Conservation (phyloP, 2,329 filamentous ascomycete genomes). For the Venturia carpophila region DNA sequence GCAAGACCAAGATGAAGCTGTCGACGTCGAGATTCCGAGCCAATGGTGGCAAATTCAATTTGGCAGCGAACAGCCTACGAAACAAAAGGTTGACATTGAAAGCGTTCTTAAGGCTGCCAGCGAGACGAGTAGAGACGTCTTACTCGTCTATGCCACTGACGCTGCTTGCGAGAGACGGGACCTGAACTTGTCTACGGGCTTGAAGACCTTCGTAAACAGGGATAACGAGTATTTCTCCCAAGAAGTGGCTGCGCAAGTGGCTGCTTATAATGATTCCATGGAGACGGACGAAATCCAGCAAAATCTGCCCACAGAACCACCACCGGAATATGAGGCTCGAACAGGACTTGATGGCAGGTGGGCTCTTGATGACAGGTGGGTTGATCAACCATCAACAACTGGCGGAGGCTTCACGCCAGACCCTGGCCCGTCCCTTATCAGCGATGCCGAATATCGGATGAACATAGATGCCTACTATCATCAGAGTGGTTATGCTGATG, state of each 20-base stretch:
- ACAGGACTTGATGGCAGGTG: background rate
- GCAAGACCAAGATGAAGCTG: constrained; percentile 17
- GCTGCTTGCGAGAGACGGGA: constrained; percentile 21
- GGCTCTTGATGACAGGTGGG: background rate
- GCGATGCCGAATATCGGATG: constrained; percentile 22
- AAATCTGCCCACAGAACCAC: background rate
- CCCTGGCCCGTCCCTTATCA: constrained; percentile 30
- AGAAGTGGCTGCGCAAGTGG: background rate
- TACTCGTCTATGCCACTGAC: constrained; percentile 54
- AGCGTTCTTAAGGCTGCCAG: constrained; percentile 49
- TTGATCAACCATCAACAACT: too few relatives aligned
- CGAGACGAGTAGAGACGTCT: constrained; percentile 43
- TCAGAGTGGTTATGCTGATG: background rate
- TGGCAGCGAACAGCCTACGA: constrained; percentile 22
- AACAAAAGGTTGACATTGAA: constrained; percentile 22
- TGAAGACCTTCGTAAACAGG: background rate
- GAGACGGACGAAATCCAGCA: background rate
- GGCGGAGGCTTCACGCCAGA: background rate
- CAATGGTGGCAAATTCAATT: constrained; percentile 34
- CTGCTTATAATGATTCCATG: background rate
- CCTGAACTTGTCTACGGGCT: background rate
- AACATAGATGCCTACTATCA: background rate
- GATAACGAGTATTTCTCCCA: constrained; percentile 8
- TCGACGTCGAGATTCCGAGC: constrained; percentile 19
- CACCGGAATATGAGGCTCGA: background rate